phyloP scores from a whole-genome alignment of 495 filamentous ascomycete species.

The Opeltia flavorubescens region DNA sequence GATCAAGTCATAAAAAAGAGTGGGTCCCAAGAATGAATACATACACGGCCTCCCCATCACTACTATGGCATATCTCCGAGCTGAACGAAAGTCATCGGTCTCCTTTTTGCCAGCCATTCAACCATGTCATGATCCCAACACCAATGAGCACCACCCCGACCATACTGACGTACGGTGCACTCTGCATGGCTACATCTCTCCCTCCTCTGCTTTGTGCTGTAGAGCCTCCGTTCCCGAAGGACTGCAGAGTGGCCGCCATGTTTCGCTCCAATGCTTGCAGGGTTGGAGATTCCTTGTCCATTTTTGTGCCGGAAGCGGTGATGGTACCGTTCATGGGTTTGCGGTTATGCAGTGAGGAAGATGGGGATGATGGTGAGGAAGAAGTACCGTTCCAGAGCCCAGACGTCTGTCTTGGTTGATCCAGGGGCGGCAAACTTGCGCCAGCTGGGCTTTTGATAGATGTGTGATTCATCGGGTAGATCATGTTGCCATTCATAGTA shows the following conservation, averaged over 20 bases:
- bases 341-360: not conserved
- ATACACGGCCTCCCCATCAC: not conserved
- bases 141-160: constrained; percentile 80
- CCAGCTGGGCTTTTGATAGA: not conserved
- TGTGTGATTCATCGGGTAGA: constrained; percentile 1
- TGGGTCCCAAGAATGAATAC: not conserved
- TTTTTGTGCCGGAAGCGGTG: not conserved
- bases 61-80: not conserved
- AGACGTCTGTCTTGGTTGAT: not conserved
- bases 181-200: constrained; percentile 34
- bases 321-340: not conserved
- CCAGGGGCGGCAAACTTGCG: not conserved
- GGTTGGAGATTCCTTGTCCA: not conserved
- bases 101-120: constrained; percentile 74
- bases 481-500: not conserved
- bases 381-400: not conserved
- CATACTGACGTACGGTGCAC: constrained; percentile 74
- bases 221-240: constrained; percentile 28
- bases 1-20: no score
- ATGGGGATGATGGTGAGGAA: not conserved
- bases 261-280: constrained; percentile 6
- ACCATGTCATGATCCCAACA: constrained; percentile 82
- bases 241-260: constrained; percentile 3
- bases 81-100: constrained; percentile 32
- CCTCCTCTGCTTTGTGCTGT: constrained; percentile 10